Conservation (phyloP, 1,284 basidiomycete genomes). For the Waitea zeae region DNA sequence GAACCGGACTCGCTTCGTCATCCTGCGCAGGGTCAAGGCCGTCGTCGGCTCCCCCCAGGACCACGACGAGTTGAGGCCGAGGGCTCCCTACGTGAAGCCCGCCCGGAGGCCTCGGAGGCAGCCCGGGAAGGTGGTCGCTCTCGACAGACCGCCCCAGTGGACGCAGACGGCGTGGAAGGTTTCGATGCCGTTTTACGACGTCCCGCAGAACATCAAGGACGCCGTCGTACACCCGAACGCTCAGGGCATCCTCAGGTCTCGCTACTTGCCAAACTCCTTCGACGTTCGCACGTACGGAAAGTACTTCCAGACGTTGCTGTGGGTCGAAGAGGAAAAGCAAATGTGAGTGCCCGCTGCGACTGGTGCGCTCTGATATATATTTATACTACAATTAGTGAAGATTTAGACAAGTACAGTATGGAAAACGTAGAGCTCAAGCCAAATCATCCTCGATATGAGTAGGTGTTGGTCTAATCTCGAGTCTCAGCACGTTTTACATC, state of each 20-base stretch:
- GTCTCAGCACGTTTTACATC: conserved; percentile 22
- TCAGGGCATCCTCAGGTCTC: no score
- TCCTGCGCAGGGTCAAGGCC: conserved; percentile 15
- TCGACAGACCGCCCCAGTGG: conserved; percentile 7
- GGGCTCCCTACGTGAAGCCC: conserved; percentile 24
- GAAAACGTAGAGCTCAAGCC: conserved; percentile 17
- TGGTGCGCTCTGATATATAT: not conserved
- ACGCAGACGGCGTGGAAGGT: not conserved
- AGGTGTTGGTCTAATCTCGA: no score
- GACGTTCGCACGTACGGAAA: no score
- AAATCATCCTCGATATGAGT: conserved; percentile 14
- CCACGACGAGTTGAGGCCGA: conserved; percentile 29
- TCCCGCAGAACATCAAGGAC: not conserved
- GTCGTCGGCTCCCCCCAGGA: conserved; percentile 22
- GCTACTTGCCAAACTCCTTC: no score
- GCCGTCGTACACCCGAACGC: not conserved
- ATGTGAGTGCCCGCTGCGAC: conserved; percentile 21
- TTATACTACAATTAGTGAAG: conserved; percentile 23
- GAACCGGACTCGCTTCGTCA: conserved; percentile 15
- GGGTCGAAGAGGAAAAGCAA: conserved; percentile 40
- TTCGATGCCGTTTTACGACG: not conserved
- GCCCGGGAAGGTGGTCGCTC: conserved; percentile 13
- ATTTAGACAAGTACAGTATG: conserved; percentile 42
- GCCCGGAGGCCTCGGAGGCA: conserved; percentile 26
- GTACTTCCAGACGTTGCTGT: conserved; percentile 34